Base-by-base conservation (phyloP, 2,329 filamentous ascomycete genomes). In the Coleophoma crateriformis region DNA sequence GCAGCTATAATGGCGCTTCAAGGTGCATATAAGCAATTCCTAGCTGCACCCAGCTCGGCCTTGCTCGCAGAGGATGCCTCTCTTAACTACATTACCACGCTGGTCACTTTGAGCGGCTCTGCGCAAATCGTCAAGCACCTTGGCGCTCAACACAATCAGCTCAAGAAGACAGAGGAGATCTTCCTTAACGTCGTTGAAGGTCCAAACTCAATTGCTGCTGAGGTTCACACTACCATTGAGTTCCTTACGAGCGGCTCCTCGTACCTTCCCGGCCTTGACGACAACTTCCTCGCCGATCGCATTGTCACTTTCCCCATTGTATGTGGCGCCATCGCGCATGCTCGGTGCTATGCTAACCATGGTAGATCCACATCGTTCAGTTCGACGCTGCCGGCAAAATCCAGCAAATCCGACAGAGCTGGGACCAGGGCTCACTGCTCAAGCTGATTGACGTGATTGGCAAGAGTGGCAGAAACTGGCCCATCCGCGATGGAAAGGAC, bases 401-500 rank as follows among this genome's bases (percentile, higher is more conserved):
- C 65, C 68, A 79, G 52, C 89, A 94, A 67, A 88, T 97, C 56
- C 88, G 92, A 59, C 82, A 92, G 59, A 89, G 87, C 67, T 99
- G 94, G 94, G 94, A 99, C 67, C 94, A 99, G 69, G 91, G 85
- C 53, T 87, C 90, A 48, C 80, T 99, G 38, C 80, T 99, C 58
- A 97, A 94, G 73, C 87, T 95, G 68, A 79, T 96, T 56, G 91
- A 96, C 54, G 84, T 96, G 50, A 97, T 99, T 68, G 92, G 94
- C 62, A 86, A 85, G 65, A 85, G 87, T 48, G 89, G 88, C 50
- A 88, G 87, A 67, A 95, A 94, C 71, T 99, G 94, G 94, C 94
- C 94, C 48, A 95, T 99, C 64, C 82, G 84, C 59, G 90, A 96
- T 65, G 87, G 85, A 64, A 82, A 82, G 61, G 90, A 96, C 48